These are phyloP conservation scores for Fraxinus cuspidata DNA, from an alignment of 257 asterid species.

Conservation along the genomic window DNA sequence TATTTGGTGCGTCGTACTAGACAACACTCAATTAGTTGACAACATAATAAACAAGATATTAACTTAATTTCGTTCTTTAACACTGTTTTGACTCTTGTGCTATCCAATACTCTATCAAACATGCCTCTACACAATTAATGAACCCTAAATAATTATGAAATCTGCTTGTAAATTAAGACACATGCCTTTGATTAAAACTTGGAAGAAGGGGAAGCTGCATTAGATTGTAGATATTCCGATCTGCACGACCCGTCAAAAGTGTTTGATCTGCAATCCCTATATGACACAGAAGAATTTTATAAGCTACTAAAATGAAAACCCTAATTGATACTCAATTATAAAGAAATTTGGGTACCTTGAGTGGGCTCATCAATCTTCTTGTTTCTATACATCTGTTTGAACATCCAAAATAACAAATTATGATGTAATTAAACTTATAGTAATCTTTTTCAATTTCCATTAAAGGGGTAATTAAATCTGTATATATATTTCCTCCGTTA, in stretches of 20 bases:
- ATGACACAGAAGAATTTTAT: not conserved
- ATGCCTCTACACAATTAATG: not conserved
- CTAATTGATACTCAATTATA: conserved; percentile 3
- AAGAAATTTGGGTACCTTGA: conserved; percentile 25
- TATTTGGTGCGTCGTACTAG: not conserved
- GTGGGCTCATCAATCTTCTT: conserved; percentile 33
- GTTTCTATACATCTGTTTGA: conserved; percentile 43
- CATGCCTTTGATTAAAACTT: conserved; percentile 44
- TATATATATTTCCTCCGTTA: not conserved
- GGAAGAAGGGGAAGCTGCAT: conserved; percentile 39
- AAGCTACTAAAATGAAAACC: conserved; percentile 6
- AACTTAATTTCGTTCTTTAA: not conserved
- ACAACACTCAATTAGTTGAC: too few relatives aligned
- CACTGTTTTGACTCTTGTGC: not conserved
- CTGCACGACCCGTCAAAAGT: conserved; percentile 28
- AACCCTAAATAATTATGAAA: not conserved
- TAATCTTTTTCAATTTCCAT: not conserved
- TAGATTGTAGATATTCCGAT: conserved; percentile 32
- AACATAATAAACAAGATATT: not conserved
- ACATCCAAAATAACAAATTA: not conserved
- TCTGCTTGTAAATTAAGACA: conserved; percentile 26
- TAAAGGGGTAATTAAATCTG: not conserved
- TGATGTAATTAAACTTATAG: not conserved
- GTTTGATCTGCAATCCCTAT: conserved; percentile 26
- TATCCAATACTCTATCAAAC: not conserved